These are phyloP conservation scores for Zygosaccharomyces bisporus DNA, from an alignment of 805 yeast species.

Conservation along the genomic window DNA sequence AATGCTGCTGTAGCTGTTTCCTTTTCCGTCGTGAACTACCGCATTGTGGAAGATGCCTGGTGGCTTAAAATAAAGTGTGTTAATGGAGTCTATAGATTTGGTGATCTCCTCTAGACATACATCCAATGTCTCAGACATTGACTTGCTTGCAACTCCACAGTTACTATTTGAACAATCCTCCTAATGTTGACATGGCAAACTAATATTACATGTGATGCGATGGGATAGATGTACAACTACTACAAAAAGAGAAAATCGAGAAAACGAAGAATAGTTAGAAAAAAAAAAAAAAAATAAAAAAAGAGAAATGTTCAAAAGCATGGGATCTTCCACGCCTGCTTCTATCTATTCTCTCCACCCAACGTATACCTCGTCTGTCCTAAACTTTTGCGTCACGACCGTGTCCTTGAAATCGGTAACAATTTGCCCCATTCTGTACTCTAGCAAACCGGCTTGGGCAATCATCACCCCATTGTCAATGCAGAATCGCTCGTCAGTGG, in stretches of 20 bases:
- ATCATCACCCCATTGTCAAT: slow-evolving; percentile 98
- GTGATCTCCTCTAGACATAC: slow-evolving; percentile 36
- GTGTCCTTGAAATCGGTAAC: slow-evolving; percentile 58
- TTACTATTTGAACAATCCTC: neutral
- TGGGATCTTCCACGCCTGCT: neutral
- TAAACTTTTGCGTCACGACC: slow-evolving; percentile 86
- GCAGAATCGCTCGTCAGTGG: slow-evolving; percentile 96
- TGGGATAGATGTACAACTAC: too few relatives aligned
- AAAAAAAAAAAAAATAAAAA: slow-evolving; percentile 3
- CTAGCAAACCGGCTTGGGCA: slow-evolving; percentile 93
- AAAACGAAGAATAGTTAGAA: too few relatives aligned
- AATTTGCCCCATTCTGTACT: slow-evolving; percentile 72
- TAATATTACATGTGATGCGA: too few relatives aligned
- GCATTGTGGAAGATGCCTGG: slow-evolving; percentile 69
- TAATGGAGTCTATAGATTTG: slow-evolving; percentile 41
- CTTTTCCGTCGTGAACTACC: slow-evolving; percentile 37
- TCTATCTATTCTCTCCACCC: slow-evolving; percentile 68
- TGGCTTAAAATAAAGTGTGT: slow-evolving; percentile 45
- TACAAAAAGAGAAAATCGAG: too few relatives aligned
- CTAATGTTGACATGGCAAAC: too few relatives aligned
- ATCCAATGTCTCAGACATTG: slow-evolving; percentile 31
- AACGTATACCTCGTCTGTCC: slow-evolving; percentile 91
- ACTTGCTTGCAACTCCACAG: neutral
- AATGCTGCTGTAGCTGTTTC: slow-evolving; percentile 20
- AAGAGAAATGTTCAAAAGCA: neutral